Base-by-base conservation (phyloP, 2,329 filamentous ascomycete species). In the Penicillium freii region DNA sequence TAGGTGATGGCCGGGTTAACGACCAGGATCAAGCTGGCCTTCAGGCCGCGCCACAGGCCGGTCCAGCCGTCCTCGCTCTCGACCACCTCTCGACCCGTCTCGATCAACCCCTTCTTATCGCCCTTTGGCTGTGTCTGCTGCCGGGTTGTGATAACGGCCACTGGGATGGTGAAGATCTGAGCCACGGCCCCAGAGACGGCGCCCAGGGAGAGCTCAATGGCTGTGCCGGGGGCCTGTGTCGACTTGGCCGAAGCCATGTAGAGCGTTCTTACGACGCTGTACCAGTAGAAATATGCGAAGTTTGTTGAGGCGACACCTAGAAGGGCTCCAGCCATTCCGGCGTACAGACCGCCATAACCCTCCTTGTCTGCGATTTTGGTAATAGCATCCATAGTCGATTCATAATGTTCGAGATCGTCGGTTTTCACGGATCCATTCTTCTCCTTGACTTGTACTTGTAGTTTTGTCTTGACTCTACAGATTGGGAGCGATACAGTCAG, bases 201-300 rank as follows among this genome's bases (percentile, higher is more conserved):
- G 45, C 94, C 94, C 11, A 99, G 81, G 1, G 87, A 83, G 56
- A 99, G 82, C 76, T 99, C 94, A 44, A 88, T 82, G 5, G 89
- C 84, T 0, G 92, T 97, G 21, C 90, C 87, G 2, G 92, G 91
- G 27, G 87, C 72, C 64, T 83, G 84, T 60, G 82, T 74, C 40
- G 84, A 78, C 64, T 83, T 84, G 65, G 77, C 78, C 25, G 81
- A 82, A 19, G 79, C 77, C 64, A 90, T 77, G 74, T 97, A 97
- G 21, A 96, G 76, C 17, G 86, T 86, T 62, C 94, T 87, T 33
- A 97, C 91, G 29, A 94, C 78, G 5, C 91, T 93, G 75, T 97
- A 97, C 92, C 93, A 97, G 80, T 99, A 99, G 75, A 99, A 99
- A 78, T 99, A 99, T 69, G 94, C 94, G 73, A 99, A 99, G 76